Evolutionary conservation across 306 rosid genomes (phyloP).

Genomic region (Neltuma alba): DNA sequence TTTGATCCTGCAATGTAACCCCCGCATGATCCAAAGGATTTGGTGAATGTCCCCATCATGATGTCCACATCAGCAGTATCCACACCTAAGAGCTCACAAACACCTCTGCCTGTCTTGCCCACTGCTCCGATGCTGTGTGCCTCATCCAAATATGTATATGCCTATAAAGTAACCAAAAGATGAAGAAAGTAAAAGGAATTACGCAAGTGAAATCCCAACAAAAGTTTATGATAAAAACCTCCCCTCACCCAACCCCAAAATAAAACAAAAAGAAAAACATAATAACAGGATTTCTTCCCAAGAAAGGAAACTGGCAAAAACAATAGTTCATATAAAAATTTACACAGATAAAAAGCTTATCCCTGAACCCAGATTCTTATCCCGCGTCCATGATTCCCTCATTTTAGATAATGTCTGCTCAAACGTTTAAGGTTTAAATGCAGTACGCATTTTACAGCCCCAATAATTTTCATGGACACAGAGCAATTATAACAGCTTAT

Average conservation of each 20-base stretch:
- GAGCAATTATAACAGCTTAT: not conserved
- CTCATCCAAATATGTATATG: conserved; percentile 83
- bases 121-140: conserved; percentile 98
- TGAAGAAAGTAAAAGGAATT: conserved; percentile 15
- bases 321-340: not conserved
- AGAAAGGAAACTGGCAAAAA: conserved; percentile 30
- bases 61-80: conserved; percentile 84
- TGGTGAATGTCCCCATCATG: conserved; percentile 98
- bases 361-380: not conserved
- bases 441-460: not conserved
- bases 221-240: too few relatives aligned
- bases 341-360: not conserved
- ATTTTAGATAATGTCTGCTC: not conserved
- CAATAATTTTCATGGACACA: not conserved
- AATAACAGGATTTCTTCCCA: not conserved
- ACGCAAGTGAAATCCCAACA: too few relatives aligned
- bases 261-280: not conserved
- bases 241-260: too few relatives aligned
- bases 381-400: not conserved
- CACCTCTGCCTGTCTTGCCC: conserved; percentile 70
- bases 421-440: not conserved
- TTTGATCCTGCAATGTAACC: conserved; percentile 94
- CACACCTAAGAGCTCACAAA: conserved; percentile 88
- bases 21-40: conserved; percentile 94
- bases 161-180: conserved; percentile 45